Evolutionary conservation across 257 asterid species (phyloP), one percentile per base, ranked within the genome.

Genomic region (Knoxia roxburghii): DNA sequence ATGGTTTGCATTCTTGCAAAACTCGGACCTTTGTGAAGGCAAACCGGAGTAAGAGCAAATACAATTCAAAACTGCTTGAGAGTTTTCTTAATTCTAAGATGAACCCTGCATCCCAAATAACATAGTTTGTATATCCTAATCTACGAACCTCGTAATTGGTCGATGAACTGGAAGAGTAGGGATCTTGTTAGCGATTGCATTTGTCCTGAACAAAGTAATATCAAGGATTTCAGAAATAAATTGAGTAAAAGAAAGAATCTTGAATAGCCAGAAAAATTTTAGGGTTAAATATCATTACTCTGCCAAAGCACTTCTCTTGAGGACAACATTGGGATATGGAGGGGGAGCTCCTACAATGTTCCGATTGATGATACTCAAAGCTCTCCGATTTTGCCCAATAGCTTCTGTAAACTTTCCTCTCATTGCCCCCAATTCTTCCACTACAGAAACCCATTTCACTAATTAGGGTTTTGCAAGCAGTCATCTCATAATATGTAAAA

Each of bases 121-220:
- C 50, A 57, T 46, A 29, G n/a, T n/a, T n/a, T n/a, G n/a, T n/a
- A 37, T 7, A 53, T 40, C 59, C 45, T 18, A 17, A 21, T 53
- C 64, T 35, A 67, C 85, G 30, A 74, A 88, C 97, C 97, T 88
- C 57, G 97, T 88, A 59, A 88, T 70, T 0, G 97, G 97, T 13
- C 96, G 87, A 73, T 83, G 91, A 32, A 72, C 72, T 14, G 85
- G 96, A 69, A 73, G 48, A 32, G 53, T 76, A 43, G 77, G 82
- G 51, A 57, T 78, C 83, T 79, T 87, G 70, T 58, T 61, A 50
- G 69, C 68, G 55, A 68, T 68, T n/a, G 55, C 77, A 75, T 75
- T 79, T 71, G 77, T 79, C 70, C 98, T 91, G 77, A 69, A 73
- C 74, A 76, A 65, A 64, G 70, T 54, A 61, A 57, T 35, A 57